Base-by-base conservation (phyloP, 2,329 filamentous ascomycete species). In the Penicillium sp. region DNA sequence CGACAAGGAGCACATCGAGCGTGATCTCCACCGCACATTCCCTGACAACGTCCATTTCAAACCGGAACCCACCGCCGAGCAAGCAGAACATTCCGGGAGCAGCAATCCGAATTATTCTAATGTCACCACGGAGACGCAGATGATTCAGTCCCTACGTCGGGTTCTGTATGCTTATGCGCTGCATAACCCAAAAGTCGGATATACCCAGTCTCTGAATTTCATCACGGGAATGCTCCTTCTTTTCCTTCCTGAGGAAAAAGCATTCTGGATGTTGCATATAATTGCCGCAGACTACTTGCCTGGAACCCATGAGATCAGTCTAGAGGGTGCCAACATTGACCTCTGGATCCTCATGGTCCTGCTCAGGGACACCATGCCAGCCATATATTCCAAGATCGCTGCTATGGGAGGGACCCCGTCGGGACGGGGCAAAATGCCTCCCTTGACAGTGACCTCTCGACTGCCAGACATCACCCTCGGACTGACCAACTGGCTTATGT, bases 401-500 rank as follows among this genome's bases (percentile, higher is more conserved):
- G 86, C 86, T 59, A 93, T 73, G 61, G 62, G 58, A 80, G 90
- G 68, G 42, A 66, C 63, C 61, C 71, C 65, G 56, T 66, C 69
- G 16, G 64, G 70, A 19, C 73, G 68, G 50, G 67, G 68, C 55
- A 77, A 73, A 56, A 71, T 67, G 74, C 79, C 62, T 67, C 77
- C 61, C 64, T 74, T 67, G 67, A 75, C 71, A 35, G 67, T 76
- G 56, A 60, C 73, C 43, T 75, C 75, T 9, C 83, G 88, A 5
- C 82, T 97, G 11, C 93, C 93, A 0, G 92, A 93, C 12, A 93
- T 97, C 62, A 94, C 90, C 0, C 82, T 97, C 5, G 95, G 91
- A 64, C 91, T 94, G 73, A 96, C 92, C 10, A 90, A 92, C 4
- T 97, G 93, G 93, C 95, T 97, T 73, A 97, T 97, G 93, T 95